Percentiles rank a stretch among this genome's conserved stretches.
Evolutionary conservation across 2,329 filamentous ascomycete species (phyloP).

Genomic region (Aspergillus sp.): DNA sequence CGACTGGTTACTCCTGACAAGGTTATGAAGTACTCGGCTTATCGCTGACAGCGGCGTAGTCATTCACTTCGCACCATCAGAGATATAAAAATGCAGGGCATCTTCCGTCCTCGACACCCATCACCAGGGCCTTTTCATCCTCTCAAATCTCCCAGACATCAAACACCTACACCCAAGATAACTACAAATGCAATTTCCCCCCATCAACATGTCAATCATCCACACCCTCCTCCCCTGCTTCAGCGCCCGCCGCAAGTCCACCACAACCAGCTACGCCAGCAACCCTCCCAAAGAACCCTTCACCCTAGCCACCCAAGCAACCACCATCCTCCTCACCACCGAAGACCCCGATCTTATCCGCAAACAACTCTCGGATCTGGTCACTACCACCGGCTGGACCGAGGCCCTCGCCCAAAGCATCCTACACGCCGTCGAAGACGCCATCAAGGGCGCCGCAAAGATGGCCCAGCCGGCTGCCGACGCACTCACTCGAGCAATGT

Average conservation of each 20-base stretch:
- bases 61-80: too few relatives aligned
- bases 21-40: too few relatives aligned
- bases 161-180: not conserved
- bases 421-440: conserved; percentile 12
- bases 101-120: not conserved
- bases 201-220: not conserved
- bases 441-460: conserved; percentile 11
- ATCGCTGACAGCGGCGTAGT: too few relatives aligned
- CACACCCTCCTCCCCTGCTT: not conserved
- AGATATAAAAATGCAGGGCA: too few relatives aligned
- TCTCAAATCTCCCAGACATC: not conserved
- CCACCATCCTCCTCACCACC: not conserved
- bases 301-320: not conserved
- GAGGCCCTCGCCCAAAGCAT: conserved; percentile 13
- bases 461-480: conserved; percentile 17
- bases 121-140: not conserved
- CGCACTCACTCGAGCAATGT: conserved; percentile 13
- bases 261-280: too few relatives aligned
- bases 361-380: not conserved
- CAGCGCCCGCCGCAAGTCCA: not conserved
- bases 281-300: not conserved
- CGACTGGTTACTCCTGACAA: too few relatives aligned
- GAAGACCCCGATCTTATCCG: not conserved
- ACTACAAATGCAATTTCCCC: not conserved
- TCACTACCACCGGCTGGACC: conserved; percentile 12